Percentiles rank a stretch among this genome's conserved stretches.
Evolutionary conservation across 2,329 filamentous ascomycete genomes (phyloP).

Genomic region (Colletotrichum shisoi): DNA sequence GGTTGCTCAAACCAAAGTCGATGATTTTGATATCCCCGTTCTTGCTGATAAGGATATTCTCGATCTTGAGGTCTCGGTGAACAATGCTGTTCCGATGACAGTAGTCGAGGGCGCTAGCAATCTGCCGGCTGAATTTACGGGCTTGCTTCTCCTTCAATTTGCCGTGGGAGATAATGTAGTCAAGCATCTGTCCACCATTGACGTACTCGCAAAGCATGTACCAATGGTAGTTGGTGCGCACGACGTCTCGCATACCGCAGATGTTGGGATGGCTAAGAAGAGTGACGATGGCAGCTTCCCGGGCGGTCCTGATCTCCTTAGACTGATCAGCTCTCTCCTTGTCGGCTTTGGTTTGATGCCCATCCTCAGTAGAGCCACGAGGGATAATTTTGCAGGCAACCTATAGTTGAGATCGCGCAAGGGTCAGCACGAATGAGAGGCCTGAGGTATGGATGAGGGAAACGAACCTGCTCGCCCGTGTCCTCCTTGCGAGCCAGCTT

Average conservation of each 20-base stretch:
- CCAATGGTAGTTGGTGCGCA: conserved; percentile 97
- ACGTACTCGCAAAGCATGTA: conserved; percentile 99
- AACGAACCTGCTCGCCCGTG: conserved; percentile 83
- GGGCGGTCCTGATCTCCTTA: conserved; percentile 92
- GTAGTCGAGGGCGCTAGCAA: conserved; percentile 95
- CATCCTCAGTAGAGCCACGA: conserved; percentile 85
- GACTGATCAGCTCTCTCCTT: conserved; percentile 93
- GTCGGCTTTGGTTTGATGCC: conserved; percentile 73
- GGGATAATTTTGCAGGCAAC: conserved; percentile 98
- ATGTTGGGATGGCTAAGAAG: conserved; percentile 95
- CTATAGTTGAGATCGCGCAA: conserved; percentile 53
- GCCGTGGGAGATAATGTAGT: conserved; percentile 99
- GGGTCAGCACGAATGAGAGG: conserved; percentile 7
- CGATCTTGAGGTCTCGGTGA: conserved; percentile 96
- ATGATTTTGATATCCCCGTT: conserved; percentile 99
- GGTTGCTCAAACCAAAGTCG: conserved; percentile 95
- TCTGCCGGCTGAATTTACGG: conserved; percentile 95
- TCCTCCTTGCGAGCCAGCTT: conserved; percentile 92
- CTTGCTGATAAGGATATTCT: conserved; percentile 99
- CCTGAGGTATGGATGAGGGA: not conserved
- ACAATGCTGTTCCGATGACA: conserved; percentile 98
- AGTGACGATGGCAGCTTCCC: conserved; percentile 95
- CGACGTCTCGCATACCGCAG: conserved; percentile 92
- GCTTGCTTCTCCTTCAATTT: conserved; percentile 98
- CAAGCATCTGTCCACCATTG: conserved; percentile 98